Evolutionary conservation across 345 rosid genomes (phyloP).

Genomic region (Acer campestre): DNA sequence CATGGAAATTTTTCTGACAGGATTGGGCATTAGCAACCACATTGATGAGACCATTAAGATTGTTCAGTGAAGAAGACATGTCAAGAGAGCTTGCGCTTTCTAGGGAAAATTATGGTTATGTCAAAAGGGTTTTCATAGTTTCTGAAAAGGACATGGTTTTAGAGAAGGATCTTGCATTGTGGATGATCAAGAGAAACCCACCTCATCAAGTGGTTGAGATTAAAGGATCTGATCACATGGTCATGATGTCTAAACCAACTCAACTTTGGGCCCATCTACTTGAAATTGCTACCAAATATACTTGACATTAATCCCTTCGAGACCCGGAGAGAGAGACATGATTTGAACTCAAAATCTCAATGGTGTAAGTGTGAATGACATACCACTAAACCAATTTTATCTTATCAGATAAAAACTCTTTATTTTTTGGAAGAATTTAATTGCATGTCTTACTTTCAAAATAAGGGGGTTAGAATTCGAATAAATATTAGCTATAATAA

Average conservation of each 20-base stretch:
- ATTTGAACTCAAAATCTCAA: too few species aligned
- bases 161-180: conserved; percentile 31
- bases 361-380: too few species aligned
- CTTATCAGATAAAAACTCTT: too few species aligned
- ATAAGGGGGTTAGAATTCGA: background rate
- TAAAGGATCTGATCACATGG: conserved; percentile 59
- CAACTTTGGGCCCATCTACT: conserved; percentile 31
- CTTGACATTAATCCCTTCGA: background rate
- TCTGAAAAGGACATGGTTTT: conserved; percentile 35
- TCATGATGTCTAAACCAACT: conserved; percentile 47
- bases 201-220: conserved; percentile 46
- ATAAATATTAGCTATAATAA: too few species aligned
- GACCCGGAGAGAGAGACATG: too few species aligned
- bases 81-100: conserved; percentile 39
- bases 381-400: too few species aligned
- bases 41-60: conserved; percentile 42
- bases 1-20: conserved; percentile 12
- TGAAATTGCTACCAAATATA: conserved; percentile 30
- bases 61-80: conserved; percentile 40
- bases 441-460: background rate
- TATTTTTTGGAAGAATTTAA: background rate
- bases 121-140: conserved; percentile 43
- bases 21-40: conserved; percentile 54
- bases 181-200: conserved; percentile 51
- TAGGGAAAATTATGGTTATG: conserved; percentile 43